These are phyloP conservation scores for Stephania yunnanensis DNA, from an alignment of 164 flowering plant genomes.

Conservation along the genomic window DNA sequence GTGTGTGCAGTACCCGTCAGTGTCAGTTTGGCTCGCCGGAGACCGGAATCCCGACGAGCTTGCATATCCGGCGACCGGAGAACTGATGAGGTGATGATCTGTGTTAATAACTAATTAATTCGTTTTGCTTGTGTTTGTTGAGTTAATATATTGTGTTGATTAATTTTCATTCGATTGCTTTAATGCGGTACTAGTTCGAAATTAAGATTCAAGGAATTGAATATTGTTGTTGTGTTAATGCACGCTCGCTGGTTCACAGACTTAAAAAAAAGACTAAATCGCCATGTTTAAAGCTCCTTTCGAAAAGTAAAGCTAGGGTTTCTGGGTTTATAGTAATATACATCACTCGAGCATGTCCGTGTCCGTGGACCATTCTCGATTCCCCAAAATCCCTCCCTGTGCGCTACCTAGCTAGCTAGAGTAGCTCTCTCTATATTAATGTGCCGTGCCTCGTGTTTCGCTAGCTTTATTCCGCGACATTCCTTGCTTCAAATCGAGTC, in stretches of 20 bases:
- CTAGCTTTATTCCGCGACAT: neutral
- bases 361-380: conserved; percentile 3
- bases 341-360: neutral
- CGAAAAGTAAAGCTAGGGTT: neutral
- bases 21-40: neutral
- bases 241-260: neutral
- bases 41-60: neutral
- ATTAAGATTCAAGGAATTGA: neutral
- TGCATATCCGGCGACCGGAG: neutral
- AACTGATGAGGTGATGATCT: neutral
- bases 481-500: neutral
- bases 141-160: neutral
- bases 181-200: neutral
- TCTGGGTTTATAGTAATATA: neutral
- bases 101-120: neutral
- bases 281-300: neutral
- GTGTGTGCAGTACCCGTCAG: neutral
- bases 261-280: neutral
- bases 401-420: no score
- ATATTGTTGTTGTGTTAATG: neutral
- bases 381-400: neutral
- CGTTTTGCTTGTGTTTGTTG: neutral
- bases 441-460: neutral
- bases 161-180: neutral
- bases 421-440: no score